Base-by-base conservation (phyloP, 2,329 filamentous ascomycete genomes). In the Fusarium lateritium region DNA sequence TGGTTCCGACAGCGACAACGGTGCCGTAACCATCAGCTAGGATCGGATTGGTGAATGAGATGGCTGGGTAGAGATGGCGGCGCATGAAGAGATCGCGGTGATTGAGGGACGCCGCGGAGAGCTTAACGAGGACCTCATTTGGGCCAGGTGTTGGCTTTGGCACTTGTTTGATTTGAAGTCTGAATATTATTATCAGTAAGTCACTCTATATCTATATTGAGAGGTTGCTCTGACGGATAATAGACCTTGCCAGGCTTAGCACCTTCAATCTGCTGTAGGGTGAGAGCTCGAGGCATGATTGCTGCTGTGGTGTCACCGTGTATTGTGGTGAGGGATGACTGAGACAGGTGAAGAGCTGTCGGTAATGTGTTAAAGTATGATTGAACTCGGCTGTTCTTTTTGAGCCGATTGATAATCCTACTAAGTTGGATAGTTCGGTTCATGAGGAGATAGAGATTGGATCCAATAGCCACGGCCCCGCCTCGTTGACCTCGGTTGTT, bases 41-140 rank as follows among this genome's bases (percentile, higher is more conserved):
- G 42, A 98, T 83, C 2, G 95, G 93, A 7, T 90, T 84, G 62
- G 88, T 86, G 79, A 97, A 97, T 14, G 92, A 91, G 54, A 94
- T 91, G 72, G 88, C 91, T 0, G 95, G 95, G 83, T 98, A 98
- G 40, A 97, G 89, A 76, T 94, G 91, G 79, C 96, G 94, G 56
- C 95, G 92, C 80, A 97, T 92, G 83, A 98, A 98, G 72, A 97
- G 89, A 79, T 98, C 96, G 74, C 94, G 92, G 83, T 98, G 96
- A 83, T 98, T 98, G 51, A 98, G 89, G 15, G 95, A 92, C 2
- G 91, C 92, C 52, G 94, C 92, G 36, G 88, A 86, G 76, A 98
- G 84, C 75, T 88, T 89, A 66, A 98, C 83, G 8, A 97, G 84
- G 70, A 97, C 83, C 78, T 98, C 86, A 66, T 84, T 84, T 17